These are phyloP conservation scores for Prototheca stagnorum DNA, from an alignment of 163 green algal species.

Conservation along the genomic window DNA sequence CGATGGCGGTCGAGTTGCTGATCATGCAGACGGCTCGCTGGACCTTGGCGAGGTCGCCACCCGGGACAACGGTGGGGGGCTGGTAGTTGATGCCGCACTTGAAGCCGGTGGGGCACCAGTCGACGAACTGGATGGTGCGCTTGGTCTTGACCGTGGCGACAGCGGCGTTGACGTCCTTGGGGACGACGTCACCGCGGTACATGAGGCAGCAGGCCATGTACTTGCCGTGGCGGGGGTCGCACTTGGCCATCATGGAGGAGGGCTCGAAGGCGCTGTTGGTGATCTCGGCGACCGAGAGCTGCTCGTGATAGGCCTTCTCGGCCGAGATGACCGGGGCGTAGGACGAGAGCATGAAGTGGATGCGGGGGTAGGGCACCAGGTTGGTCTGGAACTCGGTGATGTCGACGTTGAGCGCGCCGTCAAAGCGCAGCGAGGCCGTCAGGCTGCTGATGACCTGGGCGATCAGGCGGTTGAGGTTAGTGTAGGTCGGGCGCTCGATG, in stretches of 20 bases:
- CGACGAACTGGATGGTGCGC: slow-evolving; percentile 94
- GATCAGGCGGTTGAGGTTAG: slow-evolving; percentile 96
- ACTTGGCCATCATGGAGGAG: slow-evolving; percentile 95
- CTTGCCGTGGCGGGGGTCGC: slow-evolving; percentile 93
- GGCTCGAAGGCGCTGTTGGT: slow-evolving; percentile 97
- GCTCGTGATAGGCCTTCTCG: slow-evolving; percentile 99
- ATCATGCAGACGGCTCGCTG: slow-evolving; percentile 99
- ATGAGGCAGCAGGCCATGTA: slow-evolving; percentile 99
- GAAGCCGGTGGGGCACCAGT: slow-evolving; percentile 86
- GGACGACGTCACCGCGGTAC: slow-evolving; percentile 97
- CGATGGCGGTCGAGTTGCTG: slow-evolving; percentile 96
- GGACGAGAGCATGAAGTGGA: slow-evolving; percentile 98
- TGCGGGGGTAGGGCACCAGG: slow-evolving; percentile 97
- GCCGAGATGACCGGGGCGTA: slow-evolving; percentile 96
- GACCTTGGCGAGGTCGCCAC: slow-evolving; percentile 96
- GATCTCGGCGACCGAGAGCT: slow-evolving; percentile 97
- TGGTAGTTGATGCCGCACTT: slow-evolving; percentile 97
- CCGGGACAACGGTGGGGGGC: slow-evolving; percentile 92
- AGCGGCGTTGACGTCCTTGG: slow-evolving; percentile 92
- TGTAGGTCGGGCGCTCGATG: slow-evolving; percentile 99
- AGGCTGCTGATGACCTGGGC: slow-evolving; percentile 93
- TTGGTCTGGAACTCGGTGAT: slow-evolving; percentile 99
- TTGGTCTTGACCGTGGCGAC: slow-evolving; percentile 99
- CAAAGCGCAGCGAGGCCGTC: slow-evolving; percentile 93
- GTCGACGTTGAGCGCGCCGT: slow-evolving; percentile 97